These are phyloP conservation scores for Leptodermis oblonga DNA, from an alignment of 257 asterid species.

Conservation along the genomic window DNA sequence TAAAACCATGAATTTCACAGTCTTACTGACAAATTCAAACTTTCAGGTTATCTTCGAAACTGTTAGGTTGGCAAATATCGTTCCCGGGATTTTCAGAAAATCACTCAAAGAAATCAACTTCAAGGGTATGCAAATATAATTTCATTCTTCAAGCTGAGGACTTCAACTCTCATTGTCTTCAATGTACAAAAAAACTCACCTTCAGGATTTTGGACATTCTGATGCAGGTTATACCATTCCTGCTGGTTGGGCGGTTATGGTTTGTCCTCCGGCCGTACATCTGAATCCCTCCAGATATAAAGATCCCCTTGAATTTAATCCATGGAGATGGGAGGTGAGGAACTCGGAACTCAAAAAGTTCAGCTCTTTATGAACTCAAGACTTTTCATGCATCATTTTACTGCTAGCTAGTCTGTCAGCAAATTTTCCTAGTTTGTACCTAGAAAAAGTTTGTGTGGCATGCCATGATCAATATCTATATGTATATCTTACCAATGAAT, in stretches of 20 bases:
- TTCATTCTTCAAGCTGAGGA: conserved; percentile 4
- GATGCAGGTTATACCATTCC: conserved; percentile 84
- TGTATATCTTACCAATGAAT: neutral
- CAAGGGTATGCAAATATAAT: conserved; percentile 47
- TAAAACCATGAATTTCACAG: neutral
- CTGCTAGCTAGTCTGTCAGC: neutral
- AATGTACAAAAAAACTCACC: conserved; percentile 8
- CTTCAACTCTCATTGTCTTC: conserved; percentile 9
- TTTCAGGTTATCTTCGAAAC: conserved; percentile 84
- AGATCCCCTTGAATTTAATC: conserved; percentile 76
- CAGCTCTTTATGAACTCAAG: neutral
- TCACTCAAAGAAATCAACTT: conserved; percentile 57
- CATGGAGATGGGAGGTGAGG: conserved; percentile 93
- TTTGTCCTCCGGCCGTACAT: conserved; percentile 95
- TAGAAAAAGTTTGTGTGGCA: neutral
- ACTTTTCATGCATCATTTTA: neutral
- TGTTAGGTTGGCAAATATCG: conserved; percentile 85
- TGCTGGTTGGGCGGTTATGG: conserved; percentile 92
- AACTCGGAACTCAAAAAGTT: neutral
- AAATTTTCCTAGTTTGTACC: too few species aligned
- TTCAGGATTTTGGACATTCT: conserved; percentile 15
- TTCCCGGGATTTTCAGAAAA: conserved; percentile 84
- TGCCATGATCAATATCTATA: neutral
- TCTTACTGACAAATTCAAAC: conserved; percentile 16
- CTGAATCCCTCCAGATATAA: conserved; percentile 60